These are phyloP conservation scores for Aspergillus sclerotiicarbonarius DNA, from an alignment of 495 filamentous ascomycete species.

Conservation along the genomic window DNA sequence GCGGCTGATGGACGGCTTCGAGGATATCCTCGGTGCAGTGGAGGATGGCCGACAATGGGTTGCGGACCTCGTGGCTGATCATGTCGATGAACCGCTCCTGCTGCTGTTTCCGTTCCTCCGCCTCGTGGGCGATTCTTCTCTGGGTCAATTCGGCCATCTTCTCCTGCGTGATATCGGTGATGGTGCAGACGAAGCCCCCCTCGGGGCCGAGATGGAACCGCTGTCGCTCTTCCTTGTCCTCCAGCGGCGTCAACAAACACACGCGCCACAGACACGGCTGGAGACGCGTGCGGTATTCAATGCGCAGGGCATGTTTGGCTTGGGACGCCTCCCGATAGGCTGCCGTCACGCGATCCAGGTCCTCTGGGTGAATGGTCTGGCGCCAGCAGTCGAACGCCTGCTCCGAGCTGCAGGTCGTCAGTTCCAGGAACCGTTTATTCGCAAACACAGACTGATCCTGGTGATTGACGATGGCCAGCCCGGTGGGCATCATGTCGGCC, in stretches of 20 bases:
- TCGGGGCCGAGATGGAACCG: slow-evolving; percentile 2
- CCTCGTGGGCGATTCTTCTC: slow-evolving; percentile 61
- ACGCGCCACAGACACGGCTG: slow-evolving; percentile 19
- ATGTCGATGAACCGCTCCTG: slow-evolving; percentile 89
- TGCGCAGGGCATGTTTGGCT: slow-evolving; percentile 13
- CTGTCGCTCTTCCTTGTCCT: slow-evolving; percentile 2
- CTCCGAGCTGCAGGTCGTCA: slow-evolving; percentile 3
- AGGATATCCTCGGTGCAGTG: slow-evolving; percentile 78
- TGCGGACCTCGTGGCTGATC: slow-evolving; percentile 84
- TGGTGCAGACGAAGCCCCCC: slow-evolving; percentile 24
- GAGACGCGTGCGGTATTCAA: slow-evolving; percentile 21
- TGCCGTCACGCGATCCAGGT: slow-evolving; percentile 17
- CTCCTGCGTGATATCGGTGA: slow-evolving; percentile 44
- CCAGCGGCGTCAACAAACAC: slow-evolving; percentile 19
- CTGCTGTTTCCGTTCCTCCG: slow-evolving; percentile 62
- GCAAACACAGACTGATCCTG: slow-evolving; percentile 20
- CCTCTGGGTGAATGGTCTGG: slow-evolving; percentile 21
- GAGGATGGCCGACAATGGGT: slow-evolving; percentile 76
- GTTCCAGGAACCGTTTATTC: slow-evolving; percentile 23
- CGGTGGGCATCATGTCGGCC: slow-evolving; percentile 27
- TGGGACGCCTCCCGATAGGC: slow-evolving; percentile 11
- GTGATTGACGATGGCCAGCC: slow-evolving; percentile 25
- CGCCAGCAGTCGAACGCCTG: slow-evolving; percentile 20
- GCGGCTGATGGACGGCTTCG: slow-evolving; percentile 17
- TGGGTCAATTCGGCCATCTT: slow-evolving; percentile 49